phyloP scores from a whole-genome alignment of 2,329 filamentous ascomycete genomes.

The Aspergillus vadensis region DNA sequence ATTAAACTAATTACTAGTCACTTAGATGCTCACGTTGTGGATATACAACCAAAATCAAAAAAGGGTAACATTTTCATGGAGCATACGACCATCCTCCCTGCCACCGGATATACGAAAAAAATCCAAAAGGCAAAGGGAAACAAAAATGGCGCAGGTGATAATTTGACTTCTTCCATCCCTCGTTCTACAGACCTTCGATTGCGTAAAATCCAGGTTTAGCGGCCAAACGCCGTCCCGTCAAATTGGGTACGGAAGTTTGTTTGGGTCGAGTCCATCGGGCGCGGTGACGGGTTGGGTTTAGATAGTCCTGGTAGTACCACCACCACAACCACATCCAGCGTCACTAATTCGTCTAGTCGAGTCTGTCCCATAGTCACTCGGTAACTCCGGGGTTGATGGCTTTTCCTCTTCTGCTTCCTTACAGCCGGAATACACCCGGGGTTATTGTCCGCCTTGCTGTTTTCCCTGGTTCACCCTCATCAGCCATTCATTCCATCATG shows the following conservation, averaged over 20 bases:
- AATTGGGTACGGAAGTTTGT: conserved; percentile 19
- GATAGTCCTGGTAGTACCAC: not conserved
- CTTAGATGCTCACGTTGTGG: not conserved
- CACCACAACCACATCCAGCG: too few species aligned
- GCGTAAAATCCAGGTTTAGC: conserved; percentile 19
- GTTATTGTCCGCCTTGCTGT: not conserved
- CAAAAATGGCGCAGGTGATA: conserved; percentile 13
- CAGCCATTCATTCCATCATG: not conserved
- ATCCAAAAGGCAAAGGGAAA: not conserved
- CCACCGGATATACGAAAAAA: not conserved
- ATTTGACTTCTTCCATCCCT: conserved; percentile 31
- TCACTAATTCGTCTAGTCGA: too few species aligned
- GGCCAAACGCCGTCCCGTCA: conserved; percentile 19
- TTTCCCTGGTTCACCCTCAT: not conserved
- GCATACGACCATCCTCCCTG: not conserved
- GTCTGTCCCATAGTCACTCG: not conserved
- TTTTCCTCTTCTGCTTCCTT: conserved; percentile 1
- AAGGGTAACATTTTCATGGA: not conserved
- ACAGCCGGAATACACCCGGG: conserved; percentile 4
- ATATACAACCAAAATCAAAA: not conserved
- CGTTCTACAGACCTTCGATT: conserved; percentile 29
- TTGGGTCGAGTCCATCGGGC: conserved; percentile 5
- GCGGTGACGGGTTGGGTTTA: not conserved
- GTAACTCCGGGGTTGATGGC: not conserved
- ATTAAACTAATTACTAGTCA: too few species aligned